Base-by-base conservation (phyloP, 176 grass and related monocot species). In the Saccharum spontaneum region DNA sequence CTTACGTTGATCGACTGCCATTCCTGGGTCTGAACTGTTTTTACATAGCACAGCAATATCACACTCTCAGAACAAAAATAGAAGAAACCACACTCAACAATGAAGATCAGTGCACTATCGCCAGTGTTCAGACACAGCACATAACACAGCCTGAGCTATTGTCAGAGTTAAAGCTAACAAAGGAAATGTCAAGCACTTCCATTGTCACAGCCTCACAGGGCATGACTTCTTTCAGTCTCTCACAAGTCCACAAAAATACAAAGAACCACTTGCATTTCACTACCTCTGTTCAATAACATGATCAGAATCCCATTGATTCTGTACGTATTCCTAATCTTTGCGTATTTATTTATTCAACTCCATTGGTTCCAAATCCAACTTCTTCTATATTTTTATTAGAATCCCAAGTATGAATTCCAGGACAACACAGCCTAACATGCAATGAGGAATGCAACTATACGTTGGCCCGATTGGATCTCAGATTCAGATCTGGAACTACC, bases 11-110 rank as follows among this genome's bases (percentile, higher is more conserved):
- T 28, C 10, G 4, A 13, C 60, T 63, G 60, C 60, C 61, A 63
- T 28, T 63, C 61, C 23, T 28, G 24, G 10, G 61, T 30, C 24
- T 26, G 10, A 62, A 26, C 23, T 26, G 4, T 10, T 61, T 24
- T n/a, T 61, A 61, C 69, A 55, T 39, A 68, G n/a, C 52, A 77
- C 23, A 46, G 73, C 17, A 78, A 73, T 81, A 38, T 71, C 22
- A 72, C 40, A 77, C 50, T 57, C 46, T 3, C 2, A 24, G 40
- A 81, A 45, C 57, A n/a, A 26, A 80, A 13, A 82, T 61, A 87
- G 26, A 85, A 30, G 30, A 86, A 39, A 81, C 20, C 17, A 74
- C 72, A 44, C 17, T 63, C 15, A n/a, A 36, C 23, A 83, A 36
- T 75, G 14, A 34, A 75, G 17, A 75, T 75, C 48, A 52, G 4